phyloP scores from a whole-genome alignment of 2,329 filamentous ascomycete genomes.

The Penicillium expansum region DNA sequence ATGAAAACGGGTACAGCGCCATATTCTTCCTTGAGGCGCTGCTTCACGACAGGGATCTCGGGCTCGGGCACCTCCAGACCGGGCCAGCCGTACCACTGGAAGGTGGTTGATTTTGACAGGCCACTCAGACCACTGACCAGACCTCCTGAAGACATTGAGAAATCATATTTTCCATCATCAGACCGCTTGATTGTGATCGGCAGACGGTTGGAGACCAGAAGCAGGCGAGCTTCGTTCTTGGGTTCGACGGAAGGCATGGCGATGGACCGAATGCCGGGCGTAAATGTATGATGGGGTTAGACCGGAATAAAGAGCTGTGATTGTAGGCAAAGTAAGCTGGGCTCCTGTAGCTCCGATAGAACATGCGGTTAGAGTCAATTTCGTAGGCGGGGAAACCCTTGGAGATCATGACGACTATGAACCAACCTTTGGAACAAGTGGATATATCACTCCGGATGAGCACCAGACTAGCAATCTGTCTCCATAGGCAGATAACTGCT shows the following conservation, averaged over 20 bases:
- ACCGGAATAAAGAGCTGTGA: background rate
- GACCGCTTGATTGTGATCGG: slow-evolving; percentile 95
- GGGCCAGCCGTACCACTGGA: slow-evolving; percentile 99
- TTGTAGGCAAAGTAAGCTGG: background rate
- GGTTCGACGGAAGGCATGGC: slow-evolving; percentile 37
- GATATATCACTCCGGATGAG: background rate
- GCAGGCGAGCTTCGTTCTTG: slow-evolving; percentile 52
- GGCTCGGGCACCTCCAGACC: slow-evolving; percentile 85
- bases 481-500: background rate
- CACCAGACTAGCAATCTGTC: background rate
- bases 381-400: slow-evolving; percentile 7
- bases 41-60: slow-evolving; percentile 71
- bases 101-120: slow-evolving; percentile 85
- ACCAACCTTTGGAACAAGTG: slow-evolving; percentile 2
- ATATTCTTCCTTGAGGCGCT: slow-evolving; percentile 80
- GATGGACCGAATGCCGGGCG: background rate
- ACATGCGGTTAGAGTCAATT: slow-evolving; percentile 1
- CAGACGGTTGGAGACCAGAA: slow-evolving; percentile 90
- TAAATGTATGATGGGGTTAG: background rate
- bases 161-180: slow-evolving; percentile 86
- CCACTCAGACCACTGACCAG: slow-evolving; percentile 92
- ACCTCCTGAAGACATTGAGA: slow-evolving; percentile 95
- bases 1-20: slow-evolving; percentile 89
- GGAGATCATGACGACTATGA: slow-evolving; percentile 4
- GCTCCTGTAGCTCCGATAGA: background rate